These are phyloP conservation scores for Pseudohyphozyma bogoriensis DNA, from an alignment of 768 basidiomycete genomes.

Conservation along the genomic window DNA sequence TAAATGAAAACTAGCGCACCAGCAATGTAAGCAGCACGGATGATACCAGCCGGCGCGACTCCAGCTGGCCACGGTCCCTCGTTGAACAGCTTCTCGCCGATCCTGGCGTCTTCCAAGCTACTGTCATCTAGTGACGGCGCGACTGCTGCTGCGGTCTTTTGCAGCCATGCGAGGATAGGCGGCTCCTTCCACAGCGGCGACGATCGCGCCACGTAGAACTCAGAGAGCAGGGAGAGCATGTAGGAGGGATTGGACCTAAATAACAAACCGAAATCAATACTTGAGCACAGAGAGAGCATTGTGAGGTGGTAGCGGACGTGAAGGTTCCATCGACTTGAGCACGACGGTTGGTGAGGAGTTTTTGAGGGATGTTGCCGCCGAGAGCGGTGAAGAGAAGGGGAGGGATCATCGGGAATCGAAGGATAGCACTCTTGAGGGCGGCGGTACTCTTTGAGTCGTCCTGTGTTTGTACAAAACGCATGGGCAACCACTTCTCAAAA, in stretches of 20 bases:
- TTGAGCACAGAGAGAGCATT: background rate
- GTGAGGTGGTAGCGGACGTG: background rate
- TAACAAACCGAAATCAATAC: background rate
- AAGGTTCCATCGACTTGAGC: constrained; percentile 20
- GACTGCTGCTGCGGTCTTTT: constrained; percentile 46
- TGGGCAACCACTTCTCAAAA: too few species aligned
- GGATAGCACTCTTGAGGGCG: constrained; percentile 63
- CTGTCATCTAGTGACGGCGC: constrained; percentile 36
- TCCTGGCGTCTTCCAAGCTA: constrained; percentile 3
- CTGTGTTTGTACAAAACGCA: too few species aligned
- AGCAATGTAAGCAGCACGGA: constrained; percentile 25
- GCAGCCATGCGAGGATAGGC: constrained; percentile 56
- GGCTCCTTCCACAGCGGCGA: constrained; percentile 72
- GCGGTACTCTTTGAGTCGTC: constrained; percentile 52
- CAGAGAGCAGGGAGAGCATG: constrained; percentile 64
- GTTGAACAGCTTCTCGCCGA: constrained; percentile 5
- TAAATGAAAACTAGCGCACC: too few species aligned
- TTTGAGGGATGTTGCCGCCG: constrained; percentile 19
- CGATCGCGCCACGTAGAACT: constrained; percentile 76
- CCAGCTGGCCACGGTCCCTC: constrained; percentile 15
- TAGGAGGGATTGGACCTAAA: constrained; percentile 23
- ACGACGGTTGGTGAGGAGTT: constrained; percentile 10
- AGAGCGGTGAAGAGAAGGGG: constrained; percentile 71
- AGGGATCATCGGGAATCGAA: constrained; percentile 68
- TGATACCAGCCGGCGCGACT: constrained; percentile 18